Percentiles rank a stretch among this genome's conserved stretches.
Conservation (phyloP, 108 stramenopile species). For the Fragilariopsis cylindrus region DNA sequence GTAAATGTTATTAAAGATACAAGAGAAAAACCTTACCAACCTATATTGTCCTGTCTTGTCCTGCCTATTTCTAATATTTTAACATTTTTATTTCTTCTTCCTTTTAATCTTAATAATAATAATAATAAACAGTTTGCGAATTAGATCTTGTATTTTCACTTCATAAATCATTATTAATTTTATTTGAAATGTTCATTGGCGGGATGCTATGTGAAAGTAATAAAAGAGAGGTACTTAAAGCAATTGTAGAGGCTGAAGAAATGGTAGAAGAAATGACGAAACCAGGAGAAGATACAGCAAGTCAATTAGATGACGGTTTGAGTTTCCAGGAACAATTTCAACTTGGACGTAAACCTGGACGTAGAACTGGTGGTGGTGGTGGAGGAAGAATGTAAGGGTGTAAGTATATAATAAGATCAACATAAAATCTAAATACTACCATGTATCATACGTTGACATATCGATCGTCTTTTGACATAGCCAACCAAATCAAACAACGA, state of each 20-base stretch:
- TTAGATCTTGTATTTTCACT: conserved; percentile 98
- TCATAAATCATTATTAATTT: conserved; percentile 91
- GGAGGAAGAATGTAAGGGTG: conserved; percentile 4
- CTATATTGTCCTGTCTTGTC: not conserved
- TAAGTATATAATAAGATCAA: no score
- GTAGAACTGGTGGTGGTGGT: conserved; percentile 43
- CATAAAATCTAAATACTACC: no score
- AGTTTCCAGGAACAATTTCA: conserved; percentile 88
- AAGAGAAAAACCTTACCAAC: not conserved
- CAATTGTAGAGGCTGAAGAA: conserved; percentile 85
- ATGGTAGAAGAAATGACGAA: conserved; percentile 86
- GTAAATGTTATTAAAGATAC: conserved; percentile 36
- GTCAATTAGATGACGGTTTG: conserved; percentile 85
- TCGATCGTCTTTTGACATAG: no score
- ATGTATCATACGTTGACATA: no score
- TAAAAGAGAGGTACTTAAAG: conserved; percentile 79
- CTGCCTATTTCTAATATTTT: not conserved
- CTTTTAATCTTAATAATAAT: not conserved
- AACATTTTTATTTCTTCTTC: not conserved
- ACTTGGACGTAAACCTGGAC: conserved; percentile 82
- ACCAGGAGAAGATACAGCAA: conserved; percentile 85
- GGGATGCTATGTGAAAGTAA: conserved; percentile 90
- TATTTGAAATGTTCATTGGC: conserved; percentile 95
- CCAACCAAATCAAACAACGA: no score
- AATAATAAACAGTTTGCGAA: conserved; percentile 76